Percentiles rank a stretch among this genome's conserved stretches.
Conservation (phyloP, 2,329 filamentous ascomycete genomes). For the Hymenoscyphus fraxineus region DNA sequence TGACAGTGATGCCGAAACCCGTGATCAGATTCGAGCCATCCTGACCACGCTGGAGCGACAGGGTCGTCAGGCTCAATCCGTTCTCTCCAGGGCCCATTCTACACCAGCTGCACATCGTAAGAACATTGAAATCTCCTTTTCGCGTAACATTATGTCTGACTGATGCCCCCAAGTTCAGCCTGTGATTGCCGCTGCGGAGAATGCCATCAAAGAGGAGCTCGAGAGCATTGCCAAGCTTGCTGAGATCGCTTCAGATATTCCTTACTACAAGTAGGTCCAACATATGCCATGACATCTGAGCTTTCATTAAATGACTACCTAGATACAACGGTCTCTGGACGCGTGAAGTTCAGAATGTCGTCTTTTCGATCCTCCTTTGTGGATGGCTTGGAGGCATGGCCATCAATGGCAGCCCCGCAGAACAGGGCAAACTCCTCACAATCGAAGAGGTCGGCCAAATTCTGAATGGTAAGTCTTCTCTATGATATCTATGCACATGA, state of each 20-base stretch:
- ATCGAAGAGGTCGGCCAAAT: conserved; percentile 82
- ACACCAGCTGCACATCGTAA: conserved; percentile 64
- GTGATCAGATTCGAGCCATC: conserved; percentile 79
- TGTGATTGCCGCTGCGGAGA: conserved; percentile 66
- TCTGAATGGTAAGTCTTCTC: conserved; percentile 52
- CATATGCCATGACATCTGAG: neutral
- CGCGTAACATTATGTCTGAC: neutral
- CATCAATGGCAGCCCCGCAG: conserved; percentile 48
- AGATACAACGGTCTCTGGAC: conserved; percentile 81
- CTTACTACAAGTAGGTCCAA: conserved; percentile 81
- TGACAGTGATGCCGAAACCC: conserved; percentile 77
- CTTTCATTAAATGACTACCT: conserved; percentile 11
- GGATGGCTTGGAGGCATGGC: conserved; percentile 77
- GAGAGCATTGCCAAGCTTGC: conserved; percentile 67
- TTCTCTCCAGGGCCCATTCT: conserved; percentile 85
- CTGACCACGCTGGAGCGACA: conserved; percentile 79
- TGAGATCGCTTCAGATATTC: conserved; percentile 73
- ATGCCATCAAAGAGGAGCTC: conserved; percentile 67
- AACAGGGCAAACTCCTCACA: conserved; percentile 68
- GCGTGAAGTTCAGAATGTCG: conserved; percentile 76
- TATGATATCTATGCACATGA: neutral
- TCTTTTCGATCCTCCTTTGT: conserved; percentile 52
- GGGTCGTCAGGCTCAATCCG: conserved; percentile 75
- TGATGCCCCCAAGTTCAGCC: conserved; percentile 51
- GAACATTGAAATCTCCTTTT: conserved; percentile 29